phyloP scores from a whole-genome alignment of 306 rosid genomes.

The Begonia peltatifolia region DNA sequence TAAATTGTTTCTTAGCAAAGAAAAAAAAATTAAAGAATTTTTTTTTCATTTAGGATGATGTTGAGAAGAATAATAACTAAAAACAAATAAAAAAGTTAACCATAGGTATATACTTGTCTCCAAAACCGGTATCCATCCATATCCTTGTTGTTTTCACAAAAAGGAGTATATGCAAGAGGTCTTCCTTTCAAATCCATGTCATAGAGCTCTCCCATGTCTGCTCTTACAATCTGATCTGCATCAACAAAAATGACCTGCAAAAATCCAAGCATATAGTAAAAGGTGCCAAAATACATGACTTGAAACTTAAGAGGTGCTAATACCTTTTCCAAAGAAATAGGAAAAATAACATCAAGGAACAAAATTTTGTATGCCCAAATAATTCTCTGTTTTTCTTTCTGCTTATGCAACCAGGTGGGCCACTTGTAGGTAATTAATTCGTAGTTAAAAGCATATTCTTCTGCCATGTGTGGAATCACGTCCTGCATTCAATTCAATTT shows the following conservation, averaged over 20 bases:
- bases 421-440: conserved; percentile 91
- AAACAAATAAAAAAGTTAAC: conserved; percentile 6
- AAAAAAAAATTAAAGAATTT: too few relatives aligned
- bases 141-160: conserved; percentile 93
- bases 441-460: conserved; percentile 80
- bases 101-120: conserved; percentile 66
- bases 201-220: conserved; percentile 98
- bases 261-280: conserved; percentile 5
- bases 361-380: conserved; percentile 99
- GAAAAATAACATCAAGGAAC: conserved; percentile 96
- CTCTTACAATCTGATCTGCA: conserved; percentile 87
- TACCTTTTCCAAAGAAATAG: conserved; percentile 96
- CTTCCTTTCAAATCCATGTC: conserved; percentile 94
- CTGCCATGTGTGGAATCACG: conserved; percentile 87
- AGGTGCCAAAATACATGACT: neutral
- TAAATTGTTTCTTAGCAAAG: too few relatives aligned
- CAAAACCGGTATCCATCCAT: conserved; percentile 99
- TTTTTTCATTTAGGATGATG: neutral
- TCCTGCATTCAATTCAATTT: conserved; percentile 32
- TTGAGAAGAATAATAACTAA: conserved; percentile 6
- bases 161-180: conserved; percentile 93
- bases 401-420: conserved; percentile 99
- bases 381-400: conserved; percentile 92
- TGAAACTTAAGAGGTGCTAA: conserved; percentile 8
- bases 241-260: conserved; percentile 95